These are phyloP conservation scores for Cryptosporidium muris DNA, from an alignment of 169 alveolate genomes.

Conservation along the genomic window DNA sequence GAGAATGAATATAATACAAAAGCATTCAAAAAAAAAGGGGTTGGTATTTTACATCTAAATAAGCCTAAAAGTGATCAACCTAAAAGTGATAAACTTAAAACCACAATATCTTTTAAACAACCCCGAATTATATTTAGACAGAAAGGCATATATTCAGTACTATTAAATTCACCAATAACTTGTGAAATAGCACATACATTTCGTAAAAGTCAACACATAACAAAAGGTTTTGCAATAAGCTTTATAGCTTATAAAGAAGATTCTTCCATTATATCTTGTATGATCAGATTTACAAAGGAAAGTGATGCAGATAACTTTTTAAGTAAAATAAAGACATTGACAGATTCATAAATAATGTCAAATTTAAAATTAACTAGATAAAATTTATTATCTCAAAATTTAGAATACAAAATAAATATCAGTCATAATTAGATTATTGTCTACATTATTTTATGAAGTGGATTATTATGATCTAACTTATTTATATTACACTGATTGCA, in stretches of 20 bases:
- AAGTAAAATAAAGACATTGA: slow-evolving; percentile 9
- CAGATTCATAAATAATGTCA: not conserved
- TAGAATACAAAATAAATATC: too few species aligned
- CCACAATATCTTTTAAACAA: not conserved
- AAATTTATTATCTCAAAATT: not conserved
- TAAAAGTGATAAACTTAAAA: not conserved
- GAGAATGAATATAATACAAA: slow-evolving; percentile 19
- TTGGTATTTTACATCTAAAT: slow-evolving; percentile 42
- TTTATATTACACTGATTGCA: not conserved
- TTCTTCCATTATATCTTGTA: slow-evolving; percentile 39
- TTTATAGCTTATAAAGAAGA: slow-evolving; percentile 37
- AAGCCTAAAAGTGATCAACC: slow-evolving; percentile 9
- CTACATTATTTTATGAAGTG: not conserved
- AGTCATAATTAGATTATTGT: too few species aligned
- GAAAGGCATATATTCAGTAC: slow-evolving; percentile 55
- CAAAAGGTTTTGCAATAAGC: slow-evolving; percentile 47
- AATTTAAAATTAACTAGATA: not conserved
- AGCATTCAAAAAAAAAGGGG: slow-evolving; percentile 29
- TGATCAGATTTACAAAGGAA: slow-evolving; percentile 63
- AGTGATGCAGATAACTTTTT: slow-evolving; percentile 19
- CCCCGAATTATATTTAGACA: slow-evolving; percentile 67
- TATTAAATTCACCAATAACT: slow-evolving; percentile 48
- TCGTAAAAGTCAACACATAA: slow-evolving; percentile 30
- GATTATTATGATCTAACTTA: not conserved
- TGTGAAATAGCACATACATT: slow-evolving; percentile 43